Evolutionary conservation across 2,329 filamentous ascomycete species (phyloP).

Genomic region (Davidsoniella eucalypti): DNA sequence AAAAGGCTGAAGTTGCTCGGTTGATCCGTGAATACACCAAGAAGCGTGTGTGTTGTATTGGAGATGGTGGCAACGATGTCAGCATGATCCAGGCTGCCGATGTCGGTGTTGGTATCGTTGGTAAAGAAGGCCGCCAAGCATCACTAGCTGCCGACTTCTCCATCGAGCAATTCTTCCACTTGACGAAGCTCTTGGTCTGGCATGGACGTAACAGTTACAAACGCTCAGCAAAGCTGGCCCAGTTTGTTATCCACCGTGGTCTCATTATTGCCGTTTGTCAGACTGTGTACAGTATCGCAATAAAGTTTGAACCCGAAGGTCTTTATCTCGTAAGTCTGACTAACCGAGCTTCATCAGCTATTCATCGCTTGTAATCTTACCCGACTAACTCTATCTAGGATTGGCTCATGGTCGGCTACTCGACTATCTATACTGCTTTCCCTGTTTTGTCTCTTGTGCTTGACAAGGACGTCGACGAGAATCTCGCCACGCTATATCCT

Average conservation of each 20-base stretch:
- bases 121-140: slow-evolving; percentile 91
- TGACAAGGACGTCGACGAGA: slow-evolving; percentile 88
- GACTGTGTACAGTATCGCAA: slow-evolving; percentile 91
- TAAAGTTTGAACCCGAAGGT: slow-evolving; percentile 82
- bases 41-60: slow-evolving; percentile 93
- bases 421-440: slow-evolving; percentile 84
- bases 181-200: slow-evolving; percentile 97
- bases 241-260: slow-evolving; percentile 96
- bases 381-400: slow-evolving; percentile 31
- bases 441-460: slow-evolving; percentile 89
- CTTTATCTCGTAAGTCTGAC: slow-evolving; percentile 51
- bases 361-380: neutral
- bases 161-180: slow-evolving; percentile 84
- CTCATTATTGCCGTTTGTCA: slow-evolving; percentile 92
- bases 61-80: slow-evolving; percentile 95
- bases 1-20: slow-evolving; percentile 86
- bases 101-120: slow-evolving; percentile 93
- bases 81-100: slow-evolving; percentile 98
- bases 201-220: slow-evolving; percentile 97
- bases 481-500: slow-evolving; percentile 83
- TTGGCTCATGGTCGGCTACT: slow-evolving; percentile 93
- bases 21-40: slow-evolving; percentile 84
- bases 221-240: slow-evolving; percentile 80
- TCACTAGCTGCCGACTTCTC: slow-evolving; percentile 92
- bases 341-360: neutral